phyloP scores from a whole-genome alignment of 106 monocot species.

The Apostasia ramifera region DNA sequence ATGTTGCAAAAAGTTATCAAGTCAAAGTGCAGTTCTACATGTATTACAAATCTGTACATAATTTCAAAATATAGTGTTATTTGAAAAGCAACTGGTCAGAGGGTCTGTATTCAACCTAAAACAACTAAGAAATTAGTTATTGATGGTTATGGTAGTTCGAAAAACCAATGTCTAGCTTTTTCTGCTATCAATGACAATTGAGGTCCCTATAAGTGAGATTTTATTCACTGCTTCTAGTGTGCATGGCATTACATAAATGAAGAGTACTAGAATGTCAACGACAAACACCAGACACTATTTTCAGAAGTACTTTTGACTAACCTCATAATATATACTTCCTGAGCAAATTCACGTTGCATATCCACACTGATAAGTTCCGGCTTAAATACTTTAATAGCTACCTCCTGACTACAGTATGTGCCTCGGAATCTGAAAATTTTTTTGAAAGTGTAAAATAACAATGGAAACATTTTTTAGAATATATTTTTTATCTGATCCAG shows the following conservation, averaged over 20 bases:
- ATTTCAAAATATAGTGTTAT: too few relatives aligned
- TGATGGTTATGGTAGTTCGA: too few relatives aligned
- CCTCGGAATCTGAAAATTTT: conserved; percentile 54
- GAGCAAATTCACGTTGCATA: conserved; percentile 84
- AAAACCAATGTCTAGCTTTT: too few relatives aligned
- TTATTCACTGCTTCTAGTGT: too few relatives aligned
- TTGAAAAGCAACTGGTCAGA: too few relatives aligned
- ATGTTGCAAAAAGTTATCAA: too few relatives aligned
- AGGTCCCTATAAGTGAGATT: too few relatives aligned
- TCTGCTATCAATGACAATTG: too few relatives aligned
- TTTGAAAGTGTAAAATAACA: neutral
- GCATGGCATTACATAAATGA: neutral
- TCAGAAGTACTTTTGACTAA: conserved; percentile 10
- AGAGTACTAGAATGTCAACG: neutral
- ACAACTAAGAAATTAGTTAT: too few relatives aligned
- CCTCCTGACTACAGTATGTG: conserved; percentile 83
- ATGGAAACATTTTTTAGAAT: neutral
- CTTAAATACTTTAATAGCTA: conserved; percentile 90
- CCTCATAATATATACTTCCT: conserved; percentile 99
- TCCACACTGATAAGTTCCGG: conserved; percentile 57
- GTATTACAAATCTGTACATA: too few relatives aligned
- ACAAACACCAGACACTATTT: neutral
- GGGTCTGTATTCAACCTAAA: too few relatives aligned
- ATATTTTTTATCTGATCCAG: neutral
- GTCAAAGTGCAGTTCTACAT: too few relatives aligned